These are phyloP conservation scores for Hymenoscyphus occultus DNA, from an alignment of 2,329 filamentous ascomycete species.

Conservation along the genomic window DNA sequence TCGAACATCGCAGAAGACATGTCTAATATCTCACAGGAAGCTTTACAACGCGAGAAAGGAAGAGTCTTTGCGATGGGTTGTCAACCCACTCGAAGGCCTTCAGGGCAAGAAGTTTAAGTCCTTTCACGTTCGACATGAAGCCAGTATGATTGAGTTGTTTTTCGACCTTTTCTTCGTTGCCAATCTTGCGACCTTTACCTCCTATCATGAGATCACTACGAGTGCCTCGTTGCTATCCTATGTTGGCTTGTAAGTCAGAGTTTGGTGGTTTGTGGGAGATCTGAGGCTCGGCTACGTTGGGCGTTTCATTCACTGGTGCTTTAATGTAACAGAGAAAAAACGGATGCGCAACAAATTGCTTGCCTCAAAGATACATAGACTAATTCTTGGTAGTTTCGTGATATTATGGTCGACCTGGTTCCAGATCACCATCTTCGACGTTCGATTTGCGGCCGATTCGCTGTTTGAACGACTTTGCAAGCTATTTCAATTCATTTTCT, in stretches of 20 bases:
- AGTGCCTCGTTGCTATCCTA: slow-evolving; percentile 41
- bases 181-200: slow-evolving; percentile 55
- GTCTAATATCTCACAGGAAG: slow-evolving; percentile 8
- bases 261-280: neutral
- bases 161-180: slow-evolving; percentile 59
- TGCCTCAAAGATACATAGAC: neutral
- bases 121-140: slow-evolving; percentile 38
- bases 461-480: slow-evolving; percentile 53
- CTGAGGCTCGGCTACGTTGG: neutral
- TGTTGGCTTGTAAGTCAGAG: slow-evolving; percentile 43
- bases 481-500: slow-evolving; percentile 49
- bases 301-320: neutral
- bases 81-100: slow-evolving; percentile 15
- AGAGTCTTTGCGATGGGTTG: slow-evolving; percentile 15
- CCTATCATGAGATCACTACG: slow-evolving; percentile 51
- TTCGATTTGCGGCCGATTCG: slow-evolving; percentile 54
- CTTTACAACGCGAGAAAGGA: slow-evolving; percentile 13
- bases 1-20: neutral
- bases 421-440: slow-evolving; percentile 54
- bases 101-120: slow-evolving; percentile 14
- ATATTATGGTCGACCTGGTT: slow-evolving; percentile 59
- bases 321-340: neutral
- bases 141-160: slow-evolving; percentile 54
- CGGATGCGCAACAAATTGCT: neutral
- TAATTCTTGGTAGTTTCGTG: slow-evolving; percentile 38